Conservation (phyloP, 225 moss, liverwort and hornwort species). For the Takakia lepidozioides region DNA sequence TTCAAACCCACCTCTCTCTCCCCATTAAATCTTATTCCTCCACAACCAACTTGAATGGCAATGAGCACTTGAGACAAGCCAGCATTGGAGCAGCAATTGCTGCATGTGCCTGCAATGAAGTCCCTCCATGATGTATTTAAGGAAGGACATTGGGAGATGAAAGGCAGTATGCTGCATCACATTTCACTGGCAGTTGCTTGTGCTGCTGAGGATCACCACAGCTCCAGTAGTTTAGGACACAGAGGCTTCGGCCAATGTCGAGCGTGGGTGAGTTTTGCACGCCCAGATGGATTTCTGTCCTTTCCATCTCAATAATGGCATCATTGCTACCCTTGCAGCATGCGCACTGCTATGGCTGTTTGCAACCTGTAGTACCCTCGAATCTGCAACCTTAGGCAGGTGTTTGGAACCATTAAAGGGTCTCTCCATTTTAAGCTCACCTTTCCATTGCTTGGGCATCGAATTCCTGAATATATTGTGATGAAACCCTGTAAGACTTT, state of each 20-base stretch:
- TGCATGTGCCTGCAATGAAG: constrained; percentile 23
- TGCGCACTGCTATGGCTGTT: too few relatives aligned
- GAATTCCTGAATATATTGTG: too few relatives aligned
- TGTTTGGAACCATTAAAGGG: too few relatives aligned
- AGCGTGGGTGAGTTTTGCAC: constrained; percentile 7
- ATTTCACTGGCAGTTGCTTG: constrained; percentile 4
- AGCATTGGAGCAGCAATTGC: constrained; percentile 29
- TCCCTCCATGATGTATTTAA: constrained; percentile 22
- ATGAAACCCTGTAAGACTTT: too few relatives aligned
- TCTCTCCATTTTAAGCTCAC: too few relatives aligned
- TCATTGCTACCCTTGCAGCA: too few relatives aligned
- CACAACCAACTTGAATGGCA: neutral
- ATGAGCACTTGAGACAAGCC: constrained; percentile 31
- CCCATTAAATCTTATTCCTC: neutral
- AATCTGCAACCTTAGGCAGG: too few relatives aligned
- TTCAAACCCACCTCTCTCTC: too few relatives aligned
- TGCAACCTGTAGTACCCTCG: too few relatives aligned
- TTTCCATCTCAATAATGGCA: too few relatives aligned
- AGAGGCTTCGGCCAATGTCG: neutral
- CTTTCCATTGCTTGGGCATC: too few relatives aligned
- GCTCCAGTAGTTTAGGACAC: neutral
- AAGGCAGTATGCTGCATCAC: constrained; percentile 6
- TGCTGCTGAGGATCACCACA: neutral
- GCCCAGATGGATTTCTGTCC: constrained; percentile 14
- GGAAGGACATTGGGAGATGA: constrained; percentile 7